Conservation (phyloP, 2,329 filamentous ascomycete genomes). For the Fusarium marasasianum region DNA sequence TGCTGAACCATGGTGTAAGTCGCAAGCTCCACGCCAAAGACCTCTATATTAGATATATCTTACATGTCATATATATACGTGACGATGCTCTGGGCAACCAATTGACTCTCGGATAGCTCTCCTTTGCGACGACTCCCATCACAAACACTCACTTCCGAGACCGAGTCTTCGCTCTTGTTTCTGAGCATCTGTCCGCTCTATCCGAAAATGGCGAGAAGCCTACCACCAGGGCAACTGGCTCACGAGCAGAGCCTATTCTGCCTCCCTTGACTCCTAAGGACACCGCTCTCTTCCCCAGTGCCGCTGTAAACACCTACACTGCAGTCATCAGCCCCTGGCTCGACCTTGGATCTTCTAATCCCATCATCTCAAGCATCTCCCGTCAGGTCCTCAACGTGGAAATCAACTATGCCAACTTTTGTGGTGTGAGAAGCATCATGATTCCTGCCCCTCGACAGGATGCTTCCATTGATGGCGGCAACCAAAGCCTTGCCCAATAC, state of each 20-base stretch:
- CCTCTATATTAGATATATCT: background rate
- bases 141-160: slow-evolving; percentile 78
- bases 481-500: slow-evolving; percentile 74
- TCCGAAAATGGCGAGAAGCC: slow-evolving; percentile 51
- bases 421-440: slow-evolving; percentile 84
- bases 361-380: slow-evolving; percentile 84
- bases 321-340: slow-evolving; percentile 92
- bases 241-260: slow-evolving; percentile 65
- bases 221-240: slow-evolving; percentile 55
- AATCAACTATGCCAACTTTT: slow-evolving; percentile 94
- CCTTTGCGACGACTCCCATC: slow-evolving; percentile 81
- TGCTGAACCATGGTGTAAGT: slow-evolving; percentile 75
- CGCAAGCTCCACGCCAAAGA: slow-evolving; percentile 9
- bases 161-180: slow-evolving; percentile 71
- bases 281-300: slow-evolving; percentile 75
- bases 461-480: slow-evolving; percentile 60
- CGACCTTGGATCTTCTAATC: slow-evolving; percentile 84
- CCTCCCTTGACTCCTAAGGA: slow-evolving; percentile 82
- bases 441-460: slow-evolving; percentile 79
- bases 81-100: background rate
- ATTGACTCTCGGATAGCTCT: slow-evolving; percentile 65
- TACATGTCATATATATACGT: background rate
- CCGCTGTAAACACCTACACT: slow-evolving; percentile 76
- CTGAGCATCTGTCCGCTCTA: slow-evolving; percentile 61
- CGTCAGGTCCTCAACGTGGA: slow-evolving; percentile 91